phyloP scores from a whole-genome alignment of 805 yeast genomes.

The Millerago galiae region DNA sequence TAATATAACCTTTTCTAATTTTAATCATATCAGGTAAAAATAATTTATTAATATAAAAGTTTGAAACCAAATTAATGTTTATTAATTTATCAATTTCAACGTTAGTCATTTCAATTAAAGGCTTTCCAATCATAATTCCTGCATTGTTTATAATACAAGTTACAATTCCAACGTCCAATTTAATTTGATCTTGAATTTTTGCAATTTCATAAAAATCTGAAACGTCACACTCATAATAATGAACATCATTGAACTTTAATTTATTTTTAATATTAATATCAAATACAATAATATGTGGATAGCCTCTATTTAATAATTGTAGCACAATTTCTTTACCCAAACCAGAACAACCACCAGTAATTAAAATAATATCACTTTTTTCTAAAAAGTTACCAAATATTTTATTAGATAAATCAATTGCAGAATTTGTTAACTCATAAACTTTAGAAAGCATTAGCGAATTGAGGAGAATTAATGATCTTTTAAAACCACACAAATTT shows the following conservation, averaged over 20 bases:
- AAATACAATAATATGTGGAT: constrained; percentile 52
- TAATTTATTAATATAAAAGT: constrained; percentile 60
- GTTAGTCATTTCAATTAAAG: constrained; percentile 45
- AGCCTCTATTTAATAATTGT: constrained; percentile 35
- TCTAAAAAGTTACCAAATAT: constrained; percentile 49
- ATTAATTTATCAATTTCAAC: constrained; percentile 58
- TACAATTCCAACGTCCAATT: constrained; percentile 46
- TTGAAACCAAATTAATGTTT: constrained; percentile 63
- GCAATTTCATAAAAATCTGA: constrained; percentile 42
- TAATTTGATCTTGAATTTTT: constrained; percentile 34
- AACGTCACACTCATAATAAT: constrained; percentile 67
- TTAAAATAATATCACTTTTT: constrained; percentile 54
- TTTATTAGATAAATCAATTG: constrained; percentile 15
- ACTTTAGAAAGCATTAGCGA: constrained; percentile 1
- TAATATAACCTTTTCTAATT: constrained; percentile 61
- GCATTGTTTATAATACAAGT: constrained; percentile 82
- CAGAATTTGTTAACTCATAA: constrained; percentile 3
- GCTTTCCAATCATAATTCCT: constrained; percentile 58
- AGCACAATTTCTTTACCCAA: constrained; percentile 61
- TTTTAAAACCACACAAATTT: neutral
- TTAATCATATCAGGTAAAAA: constrained; percentile 70
- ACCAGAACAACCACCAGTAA: constrained; percentile 85
- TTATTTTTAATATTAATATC: constrained; percentile 40
- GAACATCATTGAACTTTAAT: constrained; percentile 27
- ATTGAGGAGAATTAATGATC: neutral